Conservation (phyloP, 768 basidiomycete genomes). For the Tylopilus rubrobrunneus region DNA sequence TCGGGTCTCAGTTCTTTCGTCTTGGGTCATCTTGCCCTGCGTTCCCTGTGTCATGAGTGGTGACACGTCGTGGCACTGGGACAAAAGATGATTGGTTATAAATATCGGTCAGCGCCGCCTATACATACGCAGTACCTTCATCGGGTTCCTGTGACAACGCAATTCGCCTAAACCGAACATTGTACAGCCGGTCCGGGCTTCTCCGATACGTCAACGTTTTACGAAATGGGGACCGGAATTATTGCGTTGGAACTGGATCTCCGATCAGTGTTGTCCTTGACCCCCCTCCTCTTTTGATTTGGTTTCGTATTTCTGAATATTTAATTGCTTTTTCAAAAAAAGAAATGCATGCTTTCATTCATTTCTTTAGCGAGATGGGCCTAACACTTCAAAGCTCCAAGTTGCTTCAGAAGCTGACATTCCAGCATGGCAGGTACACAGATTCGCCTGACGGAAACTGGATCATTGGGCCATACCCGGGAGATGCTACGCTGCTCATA, state of each 20-base stretch:
- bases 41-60: background rate
- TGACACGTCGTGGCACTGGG: background rate
- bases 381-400: background rate
- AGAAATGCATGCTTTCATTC: background rate
- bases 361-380: background rate
- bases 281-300: conserved; percentile 5
- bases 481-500: conserved; percentile 58
- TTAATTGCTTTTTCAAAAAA: background rate
- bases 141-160: background rate
- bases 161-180: background rate
- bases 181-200: background rate
- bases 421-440: conserved; percentile 61
- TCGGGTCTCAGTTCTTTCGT: background rate
- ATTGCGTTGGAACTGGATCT: background rate
- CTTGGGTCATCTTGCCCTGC: background rate
- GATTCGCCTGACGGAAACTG: conserved; percentile 86
- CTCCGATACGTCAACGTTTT: background rate
- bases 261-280: background rate
- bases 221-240: background rate
- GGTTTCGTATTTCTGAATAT: background rate
- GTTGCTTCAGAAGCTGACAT: background rate
- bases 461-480: conserved; percentile 75
- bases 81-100: background rate
- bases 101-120: background rate
- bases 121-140: background rate